Evolutionary conservation across 805 yeast genomes (phyloP).

Genomic region (Ogataea pilisensis): DNA sequence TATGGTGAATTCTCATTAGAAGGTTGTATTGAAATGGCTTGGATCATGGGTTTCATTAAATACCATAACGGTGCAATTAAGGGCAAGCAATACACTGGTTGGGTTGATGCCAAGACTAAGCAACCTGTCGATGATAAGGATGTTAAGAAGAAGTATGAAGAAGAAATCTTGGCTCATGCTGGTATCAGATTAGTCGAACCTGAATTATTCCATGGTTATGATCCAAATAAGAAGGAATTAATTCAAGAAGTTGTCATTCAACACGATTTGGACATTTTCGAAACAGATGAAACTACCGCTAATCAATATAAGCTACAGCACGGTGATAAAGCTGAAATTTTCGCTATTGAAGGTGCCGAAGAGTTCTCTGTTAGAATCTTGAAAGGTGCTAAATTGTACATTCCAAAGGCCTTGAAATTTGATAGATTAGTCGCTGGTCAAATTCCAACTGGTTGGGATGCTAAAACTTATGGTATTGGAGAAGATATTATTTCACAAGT

Average conservation of each 20-base stretch:
- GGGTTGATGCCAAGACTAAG: slow-evolving; percentile 94
- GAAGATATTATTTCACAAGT: slow-evolving; percentile 93
- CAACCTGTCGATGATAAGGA: slow-evolving; percentile 94
- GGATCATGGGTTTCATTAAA: slow-evolving; percentile 98
- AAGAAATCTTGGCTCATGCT: slow-evolving; percentile 81
- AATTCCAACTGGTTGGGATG: slow-evolving; percentile 98
- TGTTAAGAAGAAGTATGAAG: slow-evolving; percentile 87
- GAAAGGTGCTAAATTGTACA: slow-evolving; percentile 86
- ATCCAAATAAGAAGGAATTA: slow-evolving; percentile 89
- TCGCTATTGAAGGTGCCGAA: slow-evolving; percentile 83
- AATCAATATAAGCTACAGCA: slow-evolving; percentile 91
- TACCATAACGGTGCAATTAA: slow-evolving; percentile 89
- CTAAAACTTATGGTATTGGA: slow-evolving; percentile 88
- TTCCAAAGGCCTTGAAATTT: slow-evolving; percentile 80
- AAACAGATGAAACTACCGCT: slow-evolving; percentile 92
- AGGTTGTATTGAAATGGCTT: slow-evolving; percentile 98
- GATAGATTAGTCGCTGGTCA: slow-evolving; percentile 86
- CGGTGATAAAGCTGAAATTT: slow-evolving; percentile 89
- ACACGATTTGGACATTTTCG: slow-evolving; percentile 95
- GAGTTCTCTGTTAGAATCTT: slow-evolving; percentile 86
- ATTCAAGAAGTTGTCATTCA: slow-evolving; percentile 95
- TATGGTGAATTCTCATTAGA: slow-evolving; percentile 91
- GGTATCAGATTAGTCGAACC: slow-evolving; percentile 98
- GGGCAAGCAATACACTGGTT: slow-evolving; percentile 90
- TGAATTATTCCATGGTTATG: slow-evolving; percentile 88